Evolutionary conservation across 768 basidiomycete species (phyloP).

Genomic region (Boletus rex-veris): DNA sequence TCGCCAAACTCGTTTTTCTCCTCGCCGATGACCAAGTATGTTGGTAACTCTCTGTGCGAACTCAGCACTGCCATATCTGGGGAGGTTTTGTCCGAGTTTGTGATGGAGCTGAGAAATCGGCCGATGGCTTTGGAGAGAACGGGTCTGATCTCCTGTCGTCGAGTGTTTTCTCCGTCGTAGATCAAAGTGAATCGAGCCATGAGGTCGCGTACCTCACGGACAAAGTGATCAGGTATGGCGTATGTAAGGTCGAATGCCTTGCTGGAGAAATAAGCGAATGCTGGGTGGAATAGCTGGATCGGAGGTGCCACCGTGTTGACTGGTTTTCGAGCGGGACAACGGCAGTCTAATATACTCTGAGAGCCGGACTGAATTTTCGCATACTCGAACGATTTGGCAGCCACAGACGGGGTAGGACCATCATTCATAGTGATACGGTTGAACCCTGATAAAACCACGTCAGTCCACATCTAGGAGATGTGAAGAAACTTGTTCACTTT

Average conservation of each 20-base stretch:
- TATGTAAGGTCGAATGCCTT: conserved; percentile 14
- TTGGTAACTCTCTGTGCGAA: neutral
- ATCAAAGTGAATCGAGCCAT: conserved; percentile 15
- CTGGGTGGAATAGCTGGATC: conserved; percentile 20
- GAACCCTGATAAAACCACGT: neutral
- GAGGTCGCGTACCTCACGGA: conserved; percentile 7
- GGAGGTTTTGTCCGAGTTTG: neutral
- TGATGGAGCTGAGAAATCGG: neutral
- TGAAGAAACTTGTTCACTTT: no score
- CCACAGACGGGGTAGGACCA: conserved; percentile 5
- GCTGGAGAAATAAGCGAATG: conserved; percentile 26
- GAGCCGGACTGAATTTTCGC: neutral
- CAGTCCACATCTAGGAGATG: no score
- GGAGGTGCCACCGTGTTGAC: conserved; percentile 1
- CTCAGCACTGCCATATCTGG: conserved; percentile 1
- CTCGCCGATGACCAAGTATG: conserved; percentile 18
- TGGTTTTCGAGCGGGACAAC: neutral
- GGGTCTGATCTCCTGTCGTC: neutral
- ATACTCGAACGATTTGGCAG: conserved; percentile 11
- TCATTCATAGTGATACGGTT: neutral
- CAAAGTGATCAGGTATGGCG: conserved; percentile 3
- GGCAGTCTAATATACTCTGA: conserved; percentile 12
- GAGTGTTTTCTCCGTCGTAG: neutral
- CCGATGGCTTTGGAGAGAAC: neutral
- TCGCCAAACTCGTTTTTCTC: conserved; percentile 14